Evolutionary conservation across 352 stramenopile genomes (phyloP), one percentile per base, ranked within the genome.

Genomic region (Phytophthora litchii): DNA sequence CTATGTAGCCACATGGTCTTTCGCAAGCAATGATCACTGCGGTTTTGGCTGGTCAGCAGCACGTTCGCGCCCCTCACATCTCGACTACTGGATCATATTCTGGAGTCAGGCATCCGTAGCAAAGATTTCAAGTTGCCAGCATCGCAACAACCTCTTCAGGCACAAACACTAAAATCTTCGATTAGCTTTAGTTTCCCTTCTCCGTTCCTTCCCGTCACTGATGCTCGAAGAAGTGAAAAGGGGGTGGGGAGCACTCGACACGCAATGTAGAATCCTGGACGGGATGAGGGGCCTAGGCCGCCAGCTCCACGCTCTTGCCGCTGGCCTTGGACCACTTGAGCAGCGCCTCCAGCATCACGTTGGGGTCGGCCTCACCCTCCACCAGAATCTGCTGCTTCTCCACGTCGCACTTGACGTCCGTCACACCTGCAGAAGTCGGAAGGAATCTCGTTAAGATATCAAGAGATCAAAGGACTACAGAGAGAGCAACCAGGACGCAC

Each of bases 241-340:
- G 7, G 42, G 49, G 36, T 1, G 13, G 35, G 31, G 32, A 10
- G 50, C 21, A 50, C 43, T 57, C 32, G 45, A 63, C 32, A 59
- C 35, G 51, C 41, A 31, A 66, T 41, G 31, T 20, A 25, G 47
- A 51, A 47, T 19, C 41, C 43, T 25, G 12, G 8, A 16, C 17
- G 23, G 0, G 20, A 4, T 11, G 6, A 8, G 45, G 13, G n/a
- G 21, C 23, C 76, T 86, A 91, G 13, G 80, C 81, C 56, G 73
- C 83, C 57, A 93, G 74, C 57, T 80, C 86, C 48, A 95, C 87
- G 67, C 76, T 88, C 80, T 95, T 95, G 71, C 82, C 82, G 67
- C 85, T 94, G 53, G 80, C 83, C 73, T 91, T 80, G 66, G 83
- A 94, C 89, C 89, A 96, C 72, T 95, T 95, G 52, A 92, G 75